phyloP scores from a whole-genome alignment of 2,329 filamentous ascomycete genomes.

The Diplodia intermedia region DNA sequence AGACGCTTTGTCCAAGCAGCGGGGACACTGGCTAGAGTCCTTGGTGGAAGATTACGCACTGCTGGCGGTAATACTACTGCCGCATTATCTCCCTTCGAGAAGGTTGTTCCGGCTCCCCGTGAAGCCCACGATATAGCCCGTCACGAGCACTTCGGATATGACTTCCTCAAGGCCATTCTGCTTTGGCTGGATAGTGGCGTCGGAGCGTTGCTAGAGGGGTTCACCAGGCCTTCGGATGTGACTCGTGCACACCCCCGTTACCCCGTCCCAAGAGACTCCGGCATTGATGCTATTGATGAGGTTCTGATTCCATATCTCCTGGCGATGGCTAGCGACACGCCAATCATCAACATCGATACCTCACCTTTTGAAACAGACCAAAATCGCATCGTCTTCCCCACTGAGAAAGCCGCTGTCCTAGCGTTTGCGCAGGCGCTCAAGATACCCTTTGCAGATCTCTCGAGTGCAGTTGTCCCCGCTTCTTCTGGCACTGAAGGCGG shows the following conservation, averaged over 20 bases:
- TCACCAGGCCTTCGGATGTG: slow-evolving; percentile 48
- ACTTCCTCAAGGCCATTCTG: slow-evolving; percentile 68
- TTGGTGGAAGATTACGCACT: slow-evolving; percentile 62
- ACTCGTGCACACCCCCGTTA: slow-evolving; percentile 51
- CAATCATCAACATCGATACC: slow-evolving; percentile 63
- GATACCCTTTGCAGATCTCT: slow-evolving; percentile 60
- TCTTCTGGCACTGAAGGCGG: slow-evolving; percentile 33
- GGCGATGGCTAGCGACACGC: slow-evolving; percentile 55
- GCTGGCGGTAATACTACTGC: slow-evolving; percentile 47
- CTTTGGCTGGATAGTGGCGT: slow-evolving; percentile 68
- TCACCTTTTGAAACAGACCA: slow-evolving; percentile 65
- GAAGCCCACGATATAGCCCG: slow-evolving; percentile 43
- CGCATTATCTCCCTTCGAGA: slow-evolving; percentile 51
- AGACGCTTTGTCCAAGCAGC: slow-evolving; percentile 69
- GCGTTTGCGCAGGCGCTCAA: slow-evolving; percentile 63
- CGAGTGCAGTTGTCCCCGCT: slow-evolving; percentile 45
- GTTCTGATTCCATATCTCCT: slow-evolving; percentile 66
- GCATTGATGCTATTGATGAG: slow-evolving; percentile 62
- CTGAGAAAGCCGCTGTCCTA: slow-evolving; percentile 62
- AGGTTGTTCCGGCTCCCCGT: slow-evolving; percentile 55
- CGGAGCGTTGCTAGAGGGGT: slow-evolving; percentile 62
- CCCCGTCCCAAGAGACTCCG: slow-evolving; percentile 60
- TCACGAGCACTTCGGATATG: slow-evolving; percentile 65
- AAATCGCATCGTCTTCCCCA: slow-evolving; percentile 58
- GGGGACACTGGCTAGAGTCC: slow-evolving; percentile 62